Conservation (phyloP, 257 asterid species). For the Handroanthus guayacan region DNA sequence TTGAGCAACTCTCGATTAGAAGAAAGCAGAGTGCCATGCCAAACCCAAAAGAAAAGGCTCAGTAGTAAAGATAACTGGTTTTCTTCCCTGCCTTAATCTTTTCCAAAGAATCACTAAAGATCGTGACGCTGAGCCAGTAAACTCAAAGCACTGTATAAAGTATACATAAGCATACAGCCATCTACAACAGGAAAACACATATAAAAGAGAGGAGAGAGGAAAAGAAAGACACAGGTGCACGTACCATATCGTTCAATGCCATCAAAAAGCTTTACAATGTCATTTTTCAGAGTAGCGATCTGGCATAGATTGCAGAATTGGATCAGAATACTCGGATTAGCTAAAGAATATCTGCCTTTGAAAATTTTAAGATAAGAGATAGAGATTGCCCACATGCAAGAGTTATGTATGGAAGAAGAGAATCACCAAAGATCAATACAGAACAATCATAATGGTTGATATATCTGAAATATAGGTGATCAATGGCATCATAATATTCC, state of each 20-base stretch:
- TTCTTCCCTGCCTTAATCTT: slow-evolving; percentile 9
- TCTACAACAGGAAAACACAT: not conserved
- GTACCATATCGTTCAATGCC: slow-evolving; percentile 84
- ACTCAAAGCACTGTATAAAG: not conserved
- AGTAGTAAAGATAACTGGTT: not conserved
- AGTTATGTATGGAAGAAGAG: slow-evolving; percentile 21
- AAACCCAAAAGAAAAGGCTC: slow-evolving; percentile 8
- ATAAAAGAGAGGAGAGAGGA: not conserved
- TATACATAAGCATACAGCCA: slow-evolving; percentile 12
- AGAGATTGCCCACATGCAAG: not conserved
- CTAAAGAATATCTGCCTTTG: slow-evolving; percentile 13
- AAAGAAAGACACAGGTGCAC: slow-evolving; percentile 13
- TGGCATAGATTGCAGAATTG: slow-evolving; percentile 46
- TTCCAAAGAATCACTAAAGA: slow-evolving; percentile 17
- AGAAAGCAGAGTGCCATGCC: slow-evolving; percentile 1
- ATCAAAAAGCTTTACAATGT: slow-evolving; percentile 85
- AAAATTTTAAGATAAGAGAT: slow-evolving; percentile 13
- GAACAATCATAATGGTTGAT: slow-evolving; percentile 9
- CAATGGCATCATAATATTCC: not conserved
- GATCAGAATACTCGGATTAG: slow-evolving; percentile 34
- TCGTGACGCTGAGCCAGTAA: slow-evolving; percentile 9
- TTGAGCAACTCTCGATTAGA: slow-evolving; percentile 1
- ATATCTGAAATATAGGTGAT: slow-evolving; percentile 5
- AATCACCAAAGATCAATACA: slow-evolving; percentile 24
- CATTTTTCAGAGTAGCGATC: slow-evolving; percentile 73